Evolutionary conservation across 768 basidiomycete species (phyloP).

Genomic region (Tulasnella sp.): DNA sequence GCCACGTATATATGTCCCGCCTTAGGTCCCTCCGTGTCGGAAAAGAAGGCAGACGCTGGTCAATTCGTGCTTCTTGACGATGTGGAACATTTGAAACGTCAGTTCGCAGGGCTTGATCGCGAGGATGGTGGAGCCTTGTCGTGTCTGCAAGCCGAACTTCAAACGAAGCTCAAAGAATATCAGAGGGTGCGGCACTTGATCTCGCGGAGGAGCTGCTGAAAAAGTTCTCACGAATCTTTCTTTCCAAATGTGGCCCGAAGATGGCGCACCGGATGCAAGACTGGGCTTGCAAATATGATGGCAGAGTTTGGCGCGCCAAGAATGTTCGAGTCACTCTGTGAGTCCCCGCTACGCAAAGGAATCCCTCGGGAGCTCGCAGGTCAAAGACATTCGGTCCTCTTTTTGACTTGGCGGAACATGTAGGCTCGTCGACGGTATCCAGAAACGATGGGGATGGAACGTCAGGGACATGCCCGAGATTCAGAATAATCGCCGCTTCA

Average conservation of each 20-base stretch:
- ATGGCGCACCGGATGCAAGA: not conserved
- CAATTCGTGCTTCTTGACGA: not conserved
- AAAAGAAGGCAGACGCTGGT: not conserved
- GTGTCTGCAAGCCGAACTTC: not conserved
- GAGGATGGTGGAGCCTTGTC: not conserved
- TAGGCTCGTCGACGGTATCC: not conserved
- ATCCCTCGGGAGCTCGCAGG: not conserved
- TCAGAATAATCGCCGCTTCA: not conserved
- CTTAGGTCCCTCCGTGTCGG: not conserved
- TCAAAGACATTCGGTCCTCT: not conserved
- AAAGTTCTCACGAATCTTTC: not conserved
- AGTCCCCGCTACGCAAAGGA: not conserved
- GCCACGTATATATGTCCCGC: not conserved
- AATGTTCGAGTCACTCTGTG: not conserved
- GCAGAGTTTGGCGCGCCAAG: not conserved
- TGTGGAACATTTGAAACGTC: not conserved
- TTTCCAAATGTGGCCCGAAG: not conserved
- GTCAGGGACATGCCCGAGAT: not conserved
- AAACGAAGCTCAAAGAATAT: not conserved
- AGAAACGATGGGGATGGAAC: not conserved
- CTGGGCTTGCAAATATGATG: not conserved
- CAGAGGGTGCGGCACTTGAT: not conserved
- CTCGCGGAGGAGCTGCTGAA: not conserved
- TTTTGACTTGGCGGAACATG: not conserved
- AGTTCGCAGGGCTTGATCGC: not conserved